phyloP scores from a whole-genome alignment of 2,329 filamentous ascomycete genomes.

The Fusarium continuum region DNA sequence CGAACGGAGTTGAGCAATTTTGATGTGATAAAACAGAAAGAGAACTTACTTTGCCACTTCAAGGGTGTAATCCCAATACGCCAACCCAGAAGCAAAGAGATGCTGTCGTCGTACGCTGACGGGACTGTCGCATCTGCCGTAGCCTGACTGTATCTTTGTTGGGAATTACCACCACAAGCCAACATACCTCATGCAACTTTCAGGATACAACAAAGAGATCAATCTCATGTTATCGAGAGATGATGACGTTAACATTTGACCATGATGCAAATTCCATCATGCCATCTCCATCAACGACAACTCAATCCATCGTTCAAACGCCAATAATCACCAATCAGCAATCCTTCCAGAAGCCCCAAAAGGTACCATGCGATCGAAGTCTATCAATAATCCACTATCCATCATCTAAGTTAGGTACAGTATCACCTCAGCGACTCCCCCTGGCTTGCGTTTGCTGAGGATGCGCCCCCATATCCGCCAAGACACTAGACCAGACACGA shows the following conservation, averaged over 20 bases:
- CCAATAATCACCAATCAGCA: conserved; percentile 26
- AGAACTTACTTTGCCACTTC: neutral
- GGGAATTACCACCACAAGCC: conserved; percentile 5
- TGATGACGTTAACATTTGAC: conserved; percentile 37
- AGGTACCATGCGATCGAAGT: conserved; percentile 10
- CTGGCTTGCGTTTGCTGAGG: conserved; percentile 7
- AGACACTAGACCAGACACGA: conserved; percentile 31
- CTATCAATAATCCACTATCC: conserved; percentile 38
- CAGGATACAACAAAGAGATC: conserved; percentile 9
- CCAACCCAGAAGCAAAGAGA: conserved; percentile 1
- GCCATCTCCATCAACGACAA: conserved; percentile 24
- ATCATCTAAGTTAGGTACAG: no score
- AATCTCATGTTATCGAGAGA: conserved; percentile 15
- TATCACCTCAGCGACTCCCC: conserved; percentile 7
- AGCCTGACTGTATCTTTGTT: conserved; percentile 13
- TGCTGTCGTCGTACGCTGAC: conserved; percentile 9
- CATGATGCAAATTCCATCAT: conserved; percentile 37
- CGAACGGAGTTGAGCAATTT: neutral
- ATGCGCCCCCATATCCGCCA: conserved; percentile 25
- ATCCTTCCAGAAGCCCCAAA: conserved; percentile 31
- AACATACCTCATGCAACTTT: conserved; percentile 12
- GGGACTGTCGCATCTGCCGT: conserved; percentile 4
- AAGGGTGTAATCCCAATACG: neutral
- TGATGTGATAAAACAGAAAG: neutral
- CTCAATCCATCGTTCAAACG: conserved; percentile 22